Base-by-base conservation (phyloP, 2,329 filamentous ascomycete genomes). In the Phoma sp. region DNA sequence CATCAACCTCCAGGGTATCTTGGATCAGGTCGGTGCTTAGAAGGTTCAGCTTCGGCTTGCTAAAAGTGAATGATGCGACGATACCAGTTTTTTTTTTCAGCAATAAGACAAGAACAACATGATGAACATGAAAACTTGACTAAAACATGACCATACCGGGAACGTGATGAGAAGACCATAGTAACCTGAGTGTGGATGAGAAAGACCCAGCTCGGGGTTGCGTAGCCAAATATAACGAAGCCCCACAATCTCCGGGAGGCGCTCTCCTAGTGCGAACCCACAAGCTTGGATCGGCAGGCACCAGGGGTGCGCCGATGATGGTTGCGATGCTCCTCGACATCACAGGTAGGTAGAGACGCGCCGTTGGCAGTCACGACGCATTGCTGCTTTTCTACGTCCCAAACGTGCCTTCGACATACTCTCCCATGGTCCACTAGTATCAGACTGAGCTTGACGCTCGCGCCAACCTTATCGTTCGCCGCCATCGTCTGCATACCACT, bases 1-100 rank as follows among this genome's bases (percentile, higher is more conserved):
- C 78, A 96, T 98, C 74, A 95, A 96, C 78, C 81, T 99, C 51
- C 83, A 90, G 75, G 93, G 93, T 9, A 79, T 99, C 64, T 79
- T 96, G 64, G 89, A 93, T 65, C 75, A 78, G 64, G 77, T 79
- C 41, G 65, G 75, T 49, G 68, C 61, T 27, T 69, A 65, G 50
- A 37, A 23, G 36, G 41, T n/a, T 9, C 6, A 9, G 27, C 27
- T 9, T 29, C 27, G 27, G 27, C 27, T 29, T 29, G 27, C 27
- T 7, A 24, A 24, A 39, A 45, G 23, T 25, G 25, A 39, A 38
- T 27, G 6, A 30, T 45, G 39, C 62, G 57, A 59, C 60, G 45
- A 69, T 65, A 64, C 45, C 47, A 59, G 24, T 47, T 30, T 43
- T 58, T 33, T 47, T 30, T 43, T 58, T 33, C 25, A 58, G 55